Evolutionary conservation across 305 asterid genomes (phyloP).

Genomic region (Fraxinus baroniana): DNA sequence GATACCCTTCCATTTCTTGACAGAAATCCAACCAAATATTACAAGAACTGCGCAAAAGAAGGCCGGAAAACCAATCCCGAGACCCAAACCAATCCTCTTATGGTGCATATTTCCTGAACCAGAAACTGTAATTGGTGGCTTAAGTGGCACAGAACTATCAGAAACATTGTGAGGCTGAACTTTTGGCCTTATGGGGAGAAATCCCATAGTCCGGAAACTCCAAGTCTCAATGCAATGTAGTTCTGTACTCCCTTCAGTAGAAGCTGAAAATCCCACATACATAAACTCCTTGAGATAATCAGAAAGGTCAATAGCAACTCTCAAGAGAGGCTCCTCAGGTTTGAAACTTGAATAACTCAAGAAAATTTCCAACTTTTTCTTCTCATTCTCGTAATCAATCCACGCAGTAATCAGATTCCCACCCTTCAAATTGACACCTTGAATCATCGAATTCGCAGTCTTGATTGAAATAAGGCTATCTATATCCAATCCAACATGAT

Average conservation of each 20-base stretch:
- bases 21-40: slow-evolving; percentile 28
- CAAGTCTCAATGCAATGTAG: slow-evolving; percentile 41
- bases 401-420: slow-evolving; percentile 50
- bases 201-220: slow-evolving; percentile 41
- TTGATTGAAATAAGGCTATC: slow-evolving; percentile 37
- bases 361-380: slow-evolving; percentile 33
- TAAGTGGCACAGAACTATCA: slow-evolving; percentile 25
- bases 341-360: slow-evolving; percentile 43
- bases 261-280: slow-evolving; percentile 49
- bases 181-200: slow-evolving; percentile 29
- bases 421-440: slow-evolving; percentile 32
- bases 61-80: slow-evolving; percentile 43
- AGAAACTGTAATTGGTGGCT: slow-evolving; percentile 30
- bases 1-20: slow-evolving; percentile 35
- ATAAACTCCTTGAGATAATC: slow-evolving; percentile 32
- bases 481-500: slow-evolving; percentile 48
- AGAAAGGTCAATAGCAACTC: slow-evolving; percentile 37
- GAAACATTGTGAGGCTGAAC: slow-evolving; percentile 43
- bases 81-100: slow-evolving; percentile 36
- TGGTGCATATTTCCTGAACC: slow-evolving; percentile 31
- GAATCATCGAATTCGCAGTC: slow-evolving; percentile 28
- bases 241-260: slow-evolving; percentile 51
- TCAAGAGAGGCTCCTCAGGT: slow-evolving; percentile 33
- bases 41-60: slow-evolving; percentile 31
- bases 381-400: slow-evolving; percentile 39